These are phyloP conservation scores for Mrakia hoshinonis DNA, from an alignment of 768 basidiomycete genomes.

Conservation along the genomic window DNA sequence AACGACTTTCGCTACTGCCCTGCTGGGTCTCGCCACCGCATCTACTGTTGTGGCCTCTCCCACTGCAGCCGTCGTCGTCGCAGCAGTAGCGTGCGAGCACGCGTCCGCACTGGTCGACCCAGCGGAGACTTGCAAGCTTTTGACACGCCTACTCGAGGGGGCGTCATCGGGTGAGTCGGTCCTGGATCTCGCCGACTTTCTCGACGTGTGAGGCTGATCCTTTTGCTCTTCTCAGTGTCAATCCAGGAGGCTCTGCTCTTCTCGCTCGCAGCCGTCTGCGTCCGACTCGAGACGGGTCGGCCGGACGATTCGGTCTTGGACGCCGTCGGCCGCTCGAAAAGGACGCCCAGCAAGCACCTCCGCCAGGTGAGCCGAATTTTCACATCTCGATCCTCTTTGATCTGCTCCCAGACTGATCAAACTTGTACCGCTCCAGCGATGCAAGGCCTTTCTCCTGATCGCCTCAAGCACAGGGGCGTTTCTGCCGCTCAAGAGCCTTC, in stretches of 20 bases:
- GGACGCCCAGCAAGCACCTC: slow-evolving; percentile 5
- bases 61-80: not conserved
- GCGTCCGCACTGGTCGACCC: not conserved
- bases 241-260: slow-evolving; percentile 18
- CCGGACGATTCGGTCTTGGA: not conserved
- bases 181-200: no score
- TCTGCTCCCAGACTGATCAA: not conserved
- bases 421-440: not conserved
- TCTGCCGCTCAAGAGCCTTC: not conserved
- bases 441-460: not conserved
- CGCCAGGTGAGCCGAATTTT: not conserved
- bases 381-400: not conserved
- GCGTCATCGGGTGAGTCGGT: not conserved
- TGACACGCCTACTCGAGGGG: not conserved
- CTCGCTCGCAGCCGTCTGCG: not conserved
- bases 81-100: not conserved
- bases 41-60: not conserved
- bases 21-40: not conserved
- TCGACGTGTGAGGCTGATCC: not conserved
- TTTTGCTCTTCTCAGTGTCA: not conserved
- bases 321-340: not conserved
- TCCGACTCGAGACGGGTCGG: not conserved
- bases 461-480: not conserved
- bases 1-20: not conserved
- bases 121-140: no score